Percentiles rank a stretch among this genome's conserved stretches.
These are phyloP conservation scores for Corchorus capsularis DNA, from an alignment of 345 rosid genomes.

Conservation along the genomic window DNA sequence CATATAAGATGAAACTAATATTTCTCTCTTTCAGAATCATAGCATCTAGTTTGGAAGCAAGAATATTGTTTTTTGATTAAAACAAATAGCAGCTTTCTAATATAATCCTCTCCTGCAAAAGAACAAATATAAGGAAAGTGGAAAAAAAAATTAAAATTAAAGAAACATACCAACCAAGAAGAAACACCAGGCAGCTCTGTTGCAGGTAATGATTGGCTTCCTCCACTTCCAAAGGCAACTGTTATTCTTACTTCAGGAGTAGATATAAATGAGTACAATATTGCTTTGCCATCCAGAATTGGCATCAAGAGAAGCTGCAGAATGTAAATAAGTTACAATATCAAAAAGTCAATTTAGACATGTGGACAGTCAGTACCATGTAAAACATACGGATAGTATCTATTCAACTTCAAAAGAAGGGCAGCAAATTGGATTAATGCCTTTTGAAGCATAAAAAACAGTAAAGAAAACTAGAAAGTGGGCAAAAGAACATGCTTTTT, in stretches of 20 bases:
- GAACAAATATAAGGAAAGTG: background rate
- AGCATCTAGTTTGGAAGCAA: background rate
- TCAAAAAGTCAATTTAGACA: constrained; percentile 5
- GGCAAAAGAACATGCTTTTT: background rate
- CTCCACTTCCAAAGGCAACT: constrained; percentile 97
- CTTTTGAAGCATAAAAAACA: background rate
- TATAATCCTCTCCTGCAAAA: background rate
- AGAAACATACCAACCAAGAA: constrained; percentile 86
- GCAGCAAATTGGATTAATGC: background rate
- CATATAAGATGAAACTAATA: background rate
- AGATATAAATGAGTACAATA: constrained; percentile 81
- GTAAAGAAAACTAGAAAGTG: background rate
- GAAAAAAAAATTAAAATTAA: background rate
- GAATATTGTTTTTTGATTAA: background rate
- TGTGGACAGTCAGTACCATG: background rate
- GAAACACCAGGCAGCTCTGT: constrained; percentile 97
- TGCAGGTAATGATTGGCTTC: constrained; percentile 90
- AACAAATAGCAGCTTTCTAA: background rate
- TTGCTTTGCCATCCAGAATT: constrained; percentile 75
- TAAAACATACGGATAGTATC: constrained; percentile 14
- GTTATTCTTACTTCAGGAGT: constrained; percentile 86
- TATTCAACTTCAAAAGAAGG: background rate
- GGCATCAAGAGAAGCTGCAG: constrained; percentile 88
- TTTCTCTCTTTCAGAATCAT: background rate
- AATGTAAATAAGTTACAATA: constrained; percentile 20